Conservation (phyloP, 768 basidiomycete species). For the Crepidotus variabilis region DNA sequence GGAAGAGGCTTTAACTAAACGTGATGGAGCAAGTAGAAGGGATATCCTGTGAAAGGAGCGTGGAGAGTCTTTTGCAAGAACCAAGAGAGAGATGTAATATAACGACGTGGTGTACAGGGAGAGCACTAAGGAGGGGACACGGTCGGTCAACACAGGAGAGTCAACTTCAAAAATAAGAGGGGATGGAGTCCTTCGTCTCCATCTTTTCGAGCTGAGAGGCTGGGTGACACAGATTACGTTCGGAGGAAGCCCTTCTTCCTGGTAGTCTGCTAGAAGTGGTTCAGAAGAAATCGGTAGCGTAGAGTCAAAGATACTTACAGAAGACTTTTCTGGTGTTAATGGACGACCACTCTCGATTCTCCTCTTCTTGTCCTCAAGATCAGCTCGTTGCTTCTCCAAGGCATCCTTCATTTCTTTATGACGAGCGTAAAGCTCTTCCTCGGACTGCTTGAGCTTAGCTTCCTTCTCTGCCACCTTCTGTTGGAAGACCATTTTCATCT, state of each 20-base stretch:
- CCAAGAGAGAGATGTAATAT: conserved; percentile 43
- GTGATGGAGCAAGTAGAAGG: conserved; percentile 41
- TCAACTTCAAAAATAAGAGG: conserved; percentile 1
- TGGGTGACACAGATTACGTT: conserved; percentile 34
- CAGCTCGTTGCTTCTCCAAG: conserved; percentile 90
- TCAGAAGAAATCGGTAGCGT: conserved; percentile 13
- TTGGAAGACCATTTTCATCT: conserved; percentile 99
- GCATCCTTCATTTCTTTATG: conserved; percentile 99
- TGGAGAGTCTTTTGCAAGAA: conserved; percentile 44
- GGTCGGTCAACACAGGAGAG: conserved; percentile 17
- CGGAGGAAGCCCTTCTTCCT: conserved; percentile 79
- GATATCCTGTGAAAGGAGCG: conserved; percentile 61
- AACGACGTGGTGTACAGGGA: conserved; percentile 38
- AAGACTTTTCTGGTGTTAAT: conserved; percentile 90
- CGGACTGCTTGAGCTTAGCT: conserved; percentile 96
- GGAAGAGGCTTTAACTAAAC: conserved; percentile 43
- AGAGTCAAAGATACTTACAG: conserved; percentile 47
- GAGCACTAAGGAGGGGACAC: conserved; percentile 21
- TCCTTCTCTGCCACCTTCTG: conserved; percentile 99
- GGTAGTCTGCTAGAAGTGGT: conserved; percentile 37
- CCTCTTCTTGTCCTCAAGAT: conserved; percentile 98
- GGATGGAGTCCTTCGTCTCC: not conserved
- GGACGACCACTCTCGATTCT: conserved; percentile 92
- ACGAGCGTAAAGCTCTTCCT: conserved; percentile 97
- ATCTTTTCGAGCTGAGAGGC: not conserved